Base-by-base conservation (phyloP, 2,329 filamentous ascomycete genomes). In the Epicoccum sorghinum region DNA sequence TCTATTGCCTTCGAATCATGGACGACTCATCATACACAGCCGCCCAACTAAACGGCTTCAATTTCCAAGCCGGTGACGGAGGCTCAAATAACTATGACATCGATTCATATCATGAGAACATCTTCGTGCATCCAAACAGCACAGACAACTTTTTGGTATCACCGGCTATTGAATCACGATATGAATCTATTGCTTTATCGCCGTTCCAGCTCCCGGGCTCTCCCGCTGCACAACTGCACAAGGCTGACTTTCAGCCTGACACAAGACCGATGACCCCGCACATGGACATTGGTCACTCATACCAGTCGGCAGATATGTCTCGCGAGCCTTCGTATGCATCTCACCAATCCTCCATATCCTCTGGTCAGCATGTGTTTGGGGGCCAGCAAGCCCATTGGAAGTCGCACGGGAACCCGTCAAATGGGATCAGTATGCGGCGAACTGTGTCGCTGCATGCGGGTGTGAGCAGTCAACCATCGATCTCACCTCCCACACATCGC, bases 161-260 rank as follows among this genome's bases (percentile, higher is more conserved):
- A 8, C 44, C 61, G 7, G 40, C 40, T 23, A 35, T 43, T 12
- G 32, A 45, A 8, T 57, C 48, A 37, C 57, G 58, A 24, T 55
- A 61, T 32, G 59, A 60, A 30, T 65, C 59, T 2, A n/a, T 60
- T 49, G 45, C 35, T 4, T 8, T 32, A 7, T 38, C 32, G 42
- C 60, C 10, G 4, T 47, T 54, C 5, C 32, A 38, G 40, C 32
- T 22, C 32, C 37, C 37, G n/a, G 39, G 14, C 29, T 42, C n/a
- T 1, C 30, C 18, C 8, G 41, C n/a, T 27, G 44, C 48, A 12
- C 55, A 57, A 40, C 52, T 55, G 41, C 48, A 59, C 24, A 55
- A 62, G 58, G 55, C 61, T 59, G 55, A 56, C 42, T 12, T 41
- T 48, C 64, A 67, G 58, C 59, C 64, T 66, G 57, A 39, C 49